Base-by-base conservation (phyloP, 768 basidiomycete species). In the Mycena amicta region DNA sequence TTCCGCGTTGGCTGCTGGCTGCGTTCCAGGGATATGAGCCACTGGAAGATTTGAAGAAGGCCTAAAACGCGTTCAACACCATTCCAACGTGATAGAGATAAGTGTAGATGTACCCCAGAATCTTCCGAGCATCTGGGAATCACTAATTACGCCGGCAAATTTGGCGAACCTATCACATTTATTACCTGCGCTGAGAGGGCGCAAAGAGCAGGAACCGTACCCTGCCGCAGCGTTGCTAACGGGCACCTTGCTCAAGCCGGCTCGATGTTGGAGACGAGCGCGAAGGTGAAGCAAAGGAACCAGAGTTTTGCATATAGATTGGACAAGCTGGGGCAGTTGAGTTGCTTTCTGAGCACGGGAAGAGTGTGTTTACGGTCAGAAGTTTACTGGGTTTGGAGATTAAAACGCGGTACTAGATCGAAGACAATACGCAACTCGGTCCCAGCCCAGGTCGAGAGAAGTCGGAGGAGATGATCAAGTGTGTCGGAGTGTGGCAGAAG, bases 401-500 rank as follows among this genome's bases (percentile, higher is more conserved):
- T 49, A 45, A 15, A 6, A 45, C 28, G 30, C 28, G 50, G 66
- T 56, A 45, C 28, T 23, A 23, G 45, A 30, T 37, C 26, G 43
- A 13, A 50, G 43, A 47, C 43, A 28, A 61, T 61, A 85, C 85
- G 71, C 77, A 77, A 92, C 92, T 94, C 92, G 83, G 84, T 91
- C 26, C 92, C 92, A 70, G 85, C 88, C 89, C 90, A 93, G 66
- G 91, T 90, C 55, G 88, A 85, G 52, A 93, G 76, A 68, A 85
- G 92, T 66, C 89, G 78, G 37, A 91, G 79, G 8, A 91, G 77
- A 71, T 92, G 91, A 66, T 92, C 80, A 43, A 93, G 70, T 4
- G 80, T 84, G 60, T 85, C 78, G 5, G 88, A 88, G 1, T 84
- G 79, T 25, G 82, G 82, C 11, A 89, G 71, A 27, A 45, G 43